phyloP scores from a whole-genome alignment of 306 rosid genomes.

The Cyclanthera cordifolia region DNA sequence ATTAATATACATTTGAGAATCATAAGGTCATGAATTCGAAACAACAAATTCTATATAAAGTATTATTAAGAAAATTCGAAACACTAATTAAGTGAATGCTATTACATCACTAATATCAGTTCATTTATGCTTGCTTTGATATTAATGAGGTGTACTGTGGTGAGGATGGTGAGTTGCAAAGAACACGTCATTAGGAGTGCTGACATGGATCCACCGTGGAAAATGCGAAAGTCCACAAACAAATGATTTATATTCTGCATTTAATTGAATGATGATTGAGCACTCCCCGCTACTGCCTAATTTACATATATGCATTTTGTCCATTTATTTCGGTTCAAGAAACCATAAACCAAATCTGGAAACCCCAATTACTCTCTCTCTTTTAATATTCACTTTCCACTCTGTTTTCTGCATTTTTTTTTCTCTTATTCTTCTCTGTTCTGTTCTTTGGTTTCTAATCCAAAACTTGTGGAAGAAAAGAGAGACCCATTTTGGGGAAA shows the following conservation, averaged over 20 bases:
- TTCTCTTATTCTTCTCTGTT: too few species aligned
- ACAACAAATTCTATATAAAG: too few species aligned
- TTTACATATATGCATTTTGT: neutral
- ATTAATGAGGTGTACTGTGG: too few species aligned
- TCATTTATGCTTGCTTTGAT: too few species aligned
- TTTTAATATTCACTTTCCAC: neutral
- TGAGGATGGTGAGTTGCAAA: neutral
- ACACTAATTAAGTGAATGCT: too few species aligned
- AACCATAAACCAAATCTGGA: neutral
- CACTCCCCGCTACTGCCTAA: neutral
- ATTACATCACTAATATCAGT: too few species aligned
- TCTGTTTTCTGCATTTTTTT: neutral
- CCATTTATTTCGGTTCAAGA: neutral
- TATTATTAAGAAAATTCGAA: too few species aligned
- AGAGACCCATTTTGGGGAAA: neutral
- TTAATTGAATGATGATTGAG: conserved; percentile 3
- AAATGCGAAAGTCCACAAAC: neutral
- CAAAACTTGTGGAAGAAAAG: neutral
- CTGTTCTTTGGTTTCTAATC: neutral
- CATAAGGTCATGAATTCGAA: too few species aligned
- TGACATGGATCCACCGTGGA: conserved; percentile 10
- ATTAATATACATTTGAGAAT: too few species aligned
- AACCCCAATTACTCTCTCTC: neutral
- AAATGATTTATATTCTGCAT: conserved; percentile 5
- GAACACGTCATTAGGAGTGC: neutral